phyloP scores from a whole-genome alignment of 2,329 filamentous ascomycete species.

The Sarocladiaceae sp. region DNA sequence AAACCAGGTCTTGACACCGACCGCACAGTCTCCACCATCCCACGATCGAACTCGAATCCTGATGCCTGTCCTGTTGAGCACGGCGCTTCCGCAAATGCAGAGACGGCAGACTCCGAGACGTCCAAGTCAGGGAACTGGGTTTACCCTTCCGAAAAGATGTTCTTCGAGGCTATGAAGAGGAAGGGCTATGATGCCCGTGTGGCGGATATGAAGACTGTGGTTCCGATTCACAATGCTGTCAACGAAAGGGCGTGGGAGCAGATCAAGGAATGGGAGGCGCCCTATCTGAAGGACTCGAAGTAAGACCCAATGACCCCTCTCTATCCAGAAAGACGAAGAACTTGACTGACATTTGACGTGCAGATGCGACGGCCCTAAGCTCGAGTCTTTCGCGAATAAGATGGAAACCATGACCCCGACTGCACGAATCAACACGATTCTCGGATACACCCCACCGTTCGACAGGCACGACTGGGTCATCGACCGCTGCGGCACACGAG shows the following conservation, averaged over 20 bases:
- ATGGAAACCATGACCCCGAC: conserved; percentile 69
- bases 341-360: conserved; percentile 12
- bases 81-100: conserved; percentile 60
- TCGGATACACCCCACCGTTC: conserved; percentile 91
- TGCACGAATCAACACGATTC: conserved; percentile 73
- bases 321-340: neutral
- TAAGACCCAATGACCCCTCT: conserved; percentile 26
- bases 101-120: conserved; percentile 66
- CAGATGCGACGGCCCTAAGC: conserved; percentile 67
- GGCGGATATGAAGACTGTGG: conserved; percentile 82
- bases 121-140: conserved; percentile 86
- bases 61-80: conserved; percentile 35
- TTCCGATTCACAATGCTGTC: conserved; percentile 97
- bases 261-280: conserved; percentile 84
- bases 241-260: conserved; percentile 95
- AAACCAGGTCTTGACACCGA: conserved; percentile 50
- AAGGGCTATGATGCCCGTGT: conserved; percentile 73
- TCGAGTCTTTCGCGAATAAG: conserved; percentile 79
- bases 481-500: conserved; percentile 76
- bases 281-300: conserved; percentile 55
- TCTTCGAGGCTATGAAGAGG: conserved; percentile 93
- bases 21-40: conserved; percentile 77
- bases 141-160: conserved; percentile 95
- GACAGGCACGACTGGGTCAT: conserved; percentile 98
- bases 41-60: conserved; percentile 47